phyloP scores from a whole-genome alignment of 495 filamentous ascomycete species.

The Pyrenopolyporus hunteri region DNA sequence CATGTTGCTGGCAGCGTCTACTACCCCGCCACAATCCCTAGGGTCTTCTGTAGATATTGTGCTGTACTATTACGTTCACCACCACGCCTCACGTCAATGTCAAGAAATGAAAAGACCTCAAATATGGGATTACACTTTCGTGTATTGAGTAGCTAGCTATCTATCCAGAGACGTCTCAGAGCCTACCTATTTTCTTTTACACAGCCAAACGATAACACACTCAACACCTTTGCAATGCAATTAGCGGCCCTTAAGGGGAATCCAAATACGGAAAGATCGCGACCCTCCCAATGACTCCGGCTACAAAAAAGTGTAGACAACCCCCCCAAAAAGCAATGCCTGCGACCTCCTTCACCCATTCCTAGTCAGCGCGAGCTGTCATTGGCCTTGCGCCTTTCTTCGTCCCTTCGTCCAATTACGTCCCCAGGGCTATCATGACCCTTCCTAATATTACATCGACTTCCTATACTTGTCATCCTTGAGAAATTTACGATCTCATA shows the following conservation, averaged over 20 bases:
- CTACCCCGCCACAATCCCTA: too few relatives aligned
- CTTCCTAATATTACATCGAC: constrained; percentile 17
- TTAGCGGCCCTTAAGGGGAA: constrained; percentile 1
- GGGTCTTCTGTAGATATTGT: too few relatives aligned
- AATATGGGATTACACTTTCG: too few relatives aligned
- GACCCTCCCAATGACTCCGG: constrained; percentile 1
- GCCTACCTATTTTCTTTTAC: constrained; percentile 12
- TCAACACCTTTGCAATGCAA: constrained; percentile 33
- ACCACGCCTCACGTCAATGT: too few relatives aligned
- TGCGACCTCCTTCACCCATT: not conserved
- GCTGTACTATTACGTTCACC: too few relatives aligned
- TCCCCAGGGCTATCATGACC: not conserved
- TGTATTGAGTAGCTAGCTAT: not conserved
- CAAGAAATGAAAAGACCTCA: too few relatives aligned
- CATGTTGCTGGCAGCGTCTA: too few relatives aligned
- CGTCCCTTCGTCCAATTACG: not conserved
- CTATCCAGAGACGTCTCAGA: constrained; percentile 9
- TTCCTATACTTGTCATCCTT: not conserved
- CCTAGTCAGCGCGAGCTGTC: not conserved
- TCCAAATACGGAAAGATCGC: constrained; percentile 18
- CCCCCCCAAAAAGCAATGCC: not conserved
- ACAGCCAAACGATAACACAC: constrained; percentile 5
- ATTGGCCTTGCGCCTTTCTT: not conserved
- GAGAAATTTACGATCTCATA: not conserved
- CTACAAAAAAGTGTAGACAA: not conserved